These are phyloP conservation scores for Elongisporangium prolatum DNA, from an alignment of 352 stramenopile genomes.

Conservation along the genomic window DNA sequence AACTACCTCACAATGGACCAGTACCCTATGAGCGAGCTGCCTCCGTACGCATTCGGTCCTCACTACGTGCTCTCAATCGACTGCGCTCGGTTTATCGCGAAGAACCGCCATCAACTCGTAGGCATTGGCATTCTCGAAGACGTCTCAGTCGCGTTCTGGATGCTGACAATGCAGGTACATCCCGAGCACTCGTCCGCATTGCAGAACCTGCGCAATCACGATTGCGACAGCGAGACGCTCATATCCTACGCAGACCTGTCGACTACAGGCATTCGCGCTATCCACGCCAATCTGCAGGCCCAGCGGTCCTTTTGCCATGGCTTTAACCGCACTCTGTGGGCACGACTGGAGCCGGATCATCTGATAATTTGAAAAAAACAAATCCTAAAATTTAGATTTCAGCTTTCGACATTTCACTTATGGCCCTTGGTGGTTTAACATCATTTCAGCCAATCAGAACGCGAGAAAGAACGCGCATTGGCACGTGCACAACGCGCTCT, in stretches of 20 bases:
- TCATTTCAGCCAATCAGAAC: neutral
- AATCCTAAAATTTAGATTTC: neutral
- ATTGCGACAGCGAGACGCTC: constrained; percentile 24
- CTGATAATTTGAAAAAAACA: no score
- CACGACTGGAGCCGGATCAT: constrained; percentile 7
- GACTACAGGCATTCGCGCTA: constrained; percentile 27
- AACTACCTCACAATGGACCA: constrained; percentile 27
- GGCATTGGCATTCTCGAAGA: constrained; percentile 40
- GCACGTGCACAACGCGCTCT: neutral
- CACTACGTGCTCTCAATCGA: constrained; percentile 51
- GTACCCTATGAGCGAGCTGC: constrained; percentile 26
- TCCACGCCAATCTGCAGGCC: constrained; percentile 36
- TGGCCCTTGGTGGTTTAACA: neutral
- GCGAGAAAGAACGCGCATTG: neutral
- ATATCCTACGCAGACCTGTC: constrained; percentile 48
- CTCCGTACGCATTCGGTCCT: constrained; percentile 31
- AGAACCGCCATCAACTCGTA: constrained; percentile 20
- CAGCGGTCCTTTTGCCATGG: constrained; percentile 28
- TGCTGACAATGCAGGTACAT: constrained; percentile 42
- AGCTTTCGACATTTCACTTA: no score
- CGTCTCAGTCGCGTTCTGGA: constrained; percentile 51
- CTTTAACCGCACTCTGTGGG: constrained; percentile 35
- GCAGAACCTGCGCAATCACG: constrained; percentile 25
- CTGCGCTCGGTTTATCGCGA: constrained; percentile 31
- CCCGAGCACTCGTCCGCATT: constrained; percentile 32